Evolutionary conservation across 2,329 filamentous ascomycete genomes (phyloP), one percentile per base, ranked within the genome.

Genomic region (Colletotrichum falcatum): DNA sequence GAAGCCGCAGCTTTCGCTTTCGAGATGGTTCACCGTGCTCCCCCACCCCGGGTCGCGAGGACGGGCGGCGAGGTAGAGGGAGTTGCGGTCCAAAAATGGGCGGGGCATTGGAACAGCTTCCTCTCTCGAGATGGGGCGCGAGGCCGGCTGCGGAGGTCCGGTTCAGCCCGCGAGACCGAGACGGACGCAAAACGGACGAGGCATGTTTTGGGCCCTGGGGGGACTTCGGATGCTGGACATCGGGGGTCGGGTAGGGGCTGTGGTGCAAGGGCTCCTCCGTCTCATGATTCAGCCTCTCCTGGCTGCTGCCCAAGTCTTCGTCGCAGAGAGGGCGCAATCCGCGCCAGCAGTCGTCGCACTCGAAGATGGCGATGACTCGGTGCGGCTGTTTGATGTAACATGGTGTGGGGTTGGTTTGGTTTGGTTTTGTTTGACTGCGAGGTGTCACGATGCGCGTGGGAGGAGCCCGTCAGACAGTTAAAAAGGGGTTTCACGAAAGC

Each of bases 151-250:
- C 87, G 0, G 85, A 84, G 12, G 83, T 78, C 71, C 82, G 88
- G 3, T 11, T 35, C 1, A 55, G 70, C 44, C 80, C 75, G 78
- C 90, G n/a, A n/a, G n/a, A n/a, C n/a, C n/a, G 92, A 74, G 88
- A 91, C 0, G 86, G 89, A 79, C 75, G 78, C 89, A 92, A 74
- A 88, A 91, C 0, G 86, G 89, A 61, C 90, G 92, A 0, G 49
- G 1, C 8, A 89, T 76, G 2, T 76, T 76, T 0, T n/a, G n/a
- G 58, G 68, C 64, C 84, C 83, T n/a, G n/a, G n/a, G n/a, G 0
- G 80, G 80, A 11, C 73, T n/a, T n/a, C 92, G 89, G 55, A 77
- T 74, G 6, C 79, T 79, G 0, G 88, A 90, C 33, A 85, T 86
- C 2, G 87, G 79, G 72, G 91, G 89, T 88, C 90, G 35, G 1